phyloP scores from a whole-genome alignment of 768 basidiomycete genomes.

The Cubamyces sp. region DNA sequence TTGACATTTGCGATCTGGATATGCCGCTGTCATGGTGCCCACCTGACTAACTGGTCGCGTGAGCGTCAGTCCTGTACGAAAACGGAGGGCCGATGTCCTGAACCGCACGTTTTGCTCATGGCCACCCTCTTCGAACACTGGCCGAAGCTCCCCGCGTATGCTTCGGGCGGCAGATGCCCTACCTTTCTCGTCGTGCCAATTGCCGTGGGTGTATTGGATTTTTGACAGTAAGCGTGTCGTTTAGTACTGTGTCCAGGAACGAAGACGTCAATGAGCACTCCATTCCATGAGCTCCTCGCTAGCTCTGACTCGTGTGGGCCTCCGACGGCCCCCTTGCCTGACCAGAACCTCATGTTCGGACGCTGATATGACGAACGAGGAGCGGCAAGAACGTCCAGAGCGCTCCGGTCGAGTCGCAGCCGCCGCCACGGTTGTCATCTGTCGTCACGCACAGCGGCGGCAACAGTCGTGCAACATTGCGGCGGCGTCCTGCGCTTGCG shows the following conservation, averaged over 20 bases:
- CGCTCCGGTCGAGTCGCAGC: constrained; percentile 15
- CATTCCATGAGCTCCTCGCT: background rate
- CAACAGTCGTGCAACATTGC: constrained; percentile 8
- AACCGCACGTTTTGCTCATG: constrained; percentile 9
- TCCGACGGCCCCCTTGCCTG: background rate
- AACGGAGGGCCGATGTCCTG: constrained; percentile 1
- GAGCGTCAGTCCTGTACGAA: background rate
- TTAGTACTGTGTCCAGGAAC: constrained; percentile 15
- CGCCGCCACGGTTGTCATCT: constrained; percentile 23
- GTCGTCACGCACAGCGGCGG: constrained; percentile 15
- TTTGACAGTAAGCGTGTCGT: constrained; percentile 1
- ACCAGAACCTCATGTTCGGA: constrained; percentile 17
- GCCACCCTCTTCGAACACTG: constrained; percentile 6
- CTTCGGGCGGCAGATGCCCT: too few relatives aligned
- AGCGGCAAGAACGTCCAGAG: background rate
- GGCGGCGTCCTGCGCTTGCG: constrained; percentile 7
- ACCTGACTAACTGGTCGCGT: constrained; percentile 3
- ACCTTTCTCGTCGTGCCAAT: too few relatives aligned
- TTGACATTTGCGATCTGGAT: constrained; percentile 10
- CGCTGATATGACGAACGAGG: constrained; percentile 19
- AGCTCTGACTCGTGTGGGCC: background rate
- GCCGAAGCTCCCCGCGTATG: too few relatives aligned
- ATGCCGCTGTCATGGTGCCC: background rate
- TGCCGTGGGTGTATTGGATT: too few relatives aligned
- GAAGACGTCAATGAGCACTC: constrained; percentile 5